Conservation (phyloP, 192 early-diverging fungal genomes). For the Mycoemilia scoparia region DNA sequence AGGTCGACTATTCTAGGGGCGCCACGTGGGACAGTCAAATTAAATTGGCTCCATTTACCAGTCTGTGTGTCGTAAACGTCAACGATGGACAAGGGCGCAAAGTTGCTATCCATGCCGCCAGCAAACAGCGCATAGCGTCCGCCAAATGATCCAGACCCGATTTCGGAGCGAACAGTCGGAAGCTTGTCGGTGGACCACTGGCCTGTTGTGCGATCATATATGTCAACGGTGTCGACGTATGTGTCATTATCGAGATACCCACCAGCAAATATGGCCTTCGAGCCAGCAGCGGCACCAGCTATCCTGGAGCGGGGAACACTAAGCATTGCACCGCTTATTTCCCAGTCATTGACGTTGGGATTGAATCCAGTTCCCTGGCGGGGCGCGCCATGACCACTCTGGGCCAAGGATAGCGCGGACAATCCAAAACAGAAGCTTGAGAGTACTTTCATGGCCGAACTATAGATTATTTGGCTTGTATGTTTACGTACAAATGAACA, state of each 20-base stretch:
- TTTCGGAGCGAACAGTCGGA: conserved; percentile 10
- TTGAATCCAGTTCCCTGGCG: no score
- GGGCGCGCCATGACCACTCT: no score
- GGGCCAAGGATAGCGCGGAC: no score
- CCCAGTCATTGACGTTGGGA: conserved; percentile 10
- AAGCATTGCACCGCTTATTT: conserved; percentile 15
- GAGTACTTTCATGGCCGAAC: no score
- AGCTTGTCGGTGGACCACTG: conserved; percentile 16
- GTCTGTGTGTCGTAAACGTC: conserved; percentile 26
- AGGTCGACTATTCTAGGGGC: conserved; percentile 18
- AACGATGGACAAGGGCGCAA: conserved; percentile 14
- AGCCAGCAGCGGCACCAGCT: conserved; percentile 14
- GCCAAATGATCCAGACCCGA: conserved; percentile 18
- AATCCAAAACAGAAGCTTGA: no score
- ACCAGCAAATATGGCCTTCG: conserved; percentile 25
- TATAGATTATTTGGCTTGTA: no score
- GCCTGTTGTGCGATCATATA: conserved; percentile 13
- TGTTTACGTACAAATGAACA: no score
- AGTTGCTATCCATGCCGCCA: conserved; percentile 17
- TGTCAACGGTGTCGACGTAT: conserved; percentile 21
- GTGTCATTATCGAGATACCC: conserved; percentile 17
- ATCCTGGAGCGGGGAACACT: conserved; percentile 15
- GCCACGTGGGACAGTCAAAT: conserved; percentile 8
- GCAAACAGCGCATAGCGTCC: conserved; percentile 27
- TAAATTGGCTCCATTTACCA: conserved; percentile 10